A percentile compares a stretch with the other conserved stretches of the same genome.
These are phyloP conservation scores for Pelagomonas calceolata DNA, from an alignment of 108 stramenopile genomes.

Conservation along the genomic window DNA sequence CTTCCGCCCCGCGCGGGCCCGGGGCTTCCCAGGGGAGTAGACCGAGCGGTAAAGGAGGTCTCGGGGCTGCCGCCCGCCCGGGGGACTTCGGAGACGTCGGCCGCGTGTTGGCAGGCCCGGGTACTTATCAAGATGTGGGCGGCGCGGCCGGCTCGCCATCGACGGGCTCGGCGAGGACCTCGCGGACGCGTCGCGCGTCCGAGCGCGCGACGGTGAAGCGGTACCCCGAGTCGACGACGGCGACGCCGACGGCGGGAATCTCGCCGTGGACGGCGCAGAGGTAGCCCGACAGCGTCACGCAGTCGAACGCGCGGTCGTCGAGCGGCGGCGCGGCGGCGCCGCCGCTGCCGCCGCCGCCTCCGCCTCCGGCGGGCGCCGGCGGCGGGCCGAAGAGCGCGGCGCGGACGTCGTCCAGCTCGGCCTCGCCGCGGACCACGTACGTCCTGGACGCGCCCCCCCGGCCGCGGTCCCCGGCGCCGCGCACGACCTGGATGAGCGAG, in stretches of 20 bases:
- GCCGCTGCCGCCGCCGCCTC: too few species aligned
- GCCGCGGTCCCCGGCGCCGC: conserved; percentile 35
- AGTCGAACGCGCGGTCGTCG: conserved; percentile 41
- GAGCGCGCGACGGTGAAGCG: not conserved
- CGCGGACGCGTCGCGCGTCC: not conserved
- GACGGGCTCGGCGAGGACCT: not conserved
- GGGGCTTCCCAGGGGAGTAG: too few species aligned
- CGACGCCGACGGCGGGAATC: conserved; percentile 77
- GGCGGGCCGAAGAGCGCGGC: conserved; percentile 55
- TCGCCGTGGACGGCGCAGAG: conserved; percentile 84
- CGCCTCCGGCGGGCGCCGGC: too few species aligned
- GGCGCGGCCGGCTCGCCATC: too few species aligned
- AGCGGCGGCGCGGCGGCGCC: not conserved
- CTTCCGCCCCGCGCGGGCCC: too few species aligned
- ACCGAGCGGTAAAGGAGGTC: too few species aligned
- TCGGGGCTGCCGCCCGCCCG: too few species aligned
- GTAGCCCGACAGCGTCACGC: conserved; percentile 78
- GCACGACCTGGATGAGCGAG: conserved; percentile 55
- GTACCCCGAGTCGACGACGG: conserved; percentile 39
- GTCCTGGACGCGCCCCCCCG: not conserved
- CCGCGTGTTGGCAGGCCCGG: too few species aligned
- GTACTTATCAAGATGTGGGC: too few species aligned
- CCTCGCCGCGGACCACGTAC: conserved; percentile 77
- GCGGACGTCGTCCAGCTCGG: conserved; percentile 81
- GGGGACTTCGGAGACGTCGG: too few species aligned